Conservation (phyloP, 192 early-diverging fungal genomes). For the Rhizophagus sp. region DNA sequence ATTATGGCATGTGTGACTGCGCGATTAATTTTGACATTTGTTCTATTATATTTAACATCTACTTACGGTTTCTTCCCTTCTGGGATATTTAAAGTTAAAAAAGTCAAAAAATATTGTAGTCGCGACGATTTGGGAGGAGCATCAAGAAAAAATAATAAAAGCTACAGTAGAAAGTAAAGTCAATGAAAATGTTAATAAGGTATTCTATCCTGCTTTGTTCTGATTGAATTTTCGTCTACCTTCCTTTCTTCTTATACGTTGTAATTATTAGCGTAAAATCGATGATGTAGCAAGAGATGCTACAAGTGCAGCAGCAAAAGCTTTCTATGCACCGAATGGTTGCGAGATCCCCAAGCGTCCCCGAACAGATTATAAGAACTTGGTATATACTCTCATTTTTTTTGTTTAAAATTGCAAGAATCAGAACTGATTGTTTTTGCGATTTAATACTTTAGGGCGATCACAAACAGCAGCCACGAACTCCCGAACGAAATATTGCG, state of each 20-base stretch:
- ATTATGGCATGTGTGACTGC: conserved; percentile 22
- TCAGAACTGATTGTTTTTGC: too few species aligned
- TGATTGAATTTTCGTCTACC: background rate
- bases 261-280: conserved; percentile 4
- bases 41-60: background rate
- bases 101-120: conserved; percentile 32
- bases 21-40: conserved; percentile 12
- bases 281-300: too few species aligned
- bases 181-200: conserved; percentile 9
- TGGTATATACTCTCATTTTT: background rate
- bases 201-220: background rate
- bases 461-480: background rate
- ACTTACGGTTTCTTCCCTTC: background rate
- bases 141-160: background rate
- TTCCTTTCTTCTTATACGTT: background rate
- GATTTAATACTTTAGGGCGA: too few species aligned
- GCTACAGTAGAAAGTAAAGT: background rate
- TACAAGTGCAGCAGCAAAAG: too few species aligned
- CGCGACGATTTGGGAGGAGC: background rate
- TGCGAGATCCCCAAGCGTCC: conserved; percentile 10
- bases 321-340: background rate
- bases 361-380: conserved; percentile 5
- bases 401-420: too few species aligned
- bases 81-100: conserved; percentile 59
- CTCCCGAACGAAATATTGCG: background rate